phyloP scores from a whole-genome alignment of 169 alveolate species.

The Eimeria sp. region DNA sequence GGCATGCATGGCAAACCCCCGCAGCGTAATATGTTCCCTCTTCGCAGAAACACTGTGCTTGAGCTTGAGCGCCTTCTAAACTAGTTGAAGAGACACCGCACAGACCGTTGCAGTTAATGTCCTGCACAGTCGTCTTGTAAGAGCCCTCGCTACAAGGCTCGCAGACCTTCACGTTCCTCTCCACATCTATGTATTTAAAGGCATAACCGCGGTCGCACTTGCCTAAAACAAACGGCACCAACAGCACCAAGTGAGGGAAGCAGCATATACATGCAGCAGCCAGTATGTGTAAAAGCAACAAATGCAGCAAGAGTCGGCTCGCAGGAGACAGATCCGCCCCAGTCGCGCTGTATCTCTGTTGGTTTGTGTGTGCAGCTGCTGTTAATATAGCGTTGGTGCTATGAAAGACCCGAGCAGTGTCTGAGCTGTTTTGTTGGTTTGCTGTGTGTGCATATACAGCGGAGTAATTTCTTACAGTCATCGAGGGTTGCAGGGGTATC shows the following conservation, averaged over 20 bases:
- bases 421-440: background rate
- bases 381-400: too few relatives aligned
- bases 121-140: constrained; percentile 91
- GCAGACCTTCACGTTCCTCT: constrained; percentile 84
- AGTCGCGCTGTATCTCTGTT: too few relatives aligned
- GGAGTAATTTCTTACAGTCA: constrained; percentile 84
- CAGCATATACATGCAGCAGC: background rate
- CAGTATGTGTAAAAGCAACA: background rate
- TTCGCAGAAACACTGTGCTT: constrained; percentile 91
- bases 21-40: constrained; percentile 89
- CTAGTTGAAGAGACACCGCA: constrained; percentile 91
- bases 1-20: constrained; percentile 90
- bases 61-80: constrained; percentile 89
- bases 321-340: too few relatives aligned
- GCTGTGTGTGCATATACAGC: constrained; percentile 4
- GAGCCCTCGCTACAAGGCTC: constrained; percentile 90
- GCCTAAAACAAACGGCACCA: background rate
- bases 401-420: too few relatives aligned
- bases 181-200: constrained; percentile 62
- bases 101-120: constrained; percentile 89
- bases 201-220: constrained; percentile 90
- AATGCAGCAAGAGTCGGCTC: background rate
- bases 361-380: too few relatives aligned
- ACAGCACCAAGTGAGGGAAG: background rate
- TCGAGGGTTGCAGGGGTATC: constrained; percentile 89